Conservation (phyloP, 2,329 filamentous ascomycete species). For the Corynespora cassiicola region DNA sequence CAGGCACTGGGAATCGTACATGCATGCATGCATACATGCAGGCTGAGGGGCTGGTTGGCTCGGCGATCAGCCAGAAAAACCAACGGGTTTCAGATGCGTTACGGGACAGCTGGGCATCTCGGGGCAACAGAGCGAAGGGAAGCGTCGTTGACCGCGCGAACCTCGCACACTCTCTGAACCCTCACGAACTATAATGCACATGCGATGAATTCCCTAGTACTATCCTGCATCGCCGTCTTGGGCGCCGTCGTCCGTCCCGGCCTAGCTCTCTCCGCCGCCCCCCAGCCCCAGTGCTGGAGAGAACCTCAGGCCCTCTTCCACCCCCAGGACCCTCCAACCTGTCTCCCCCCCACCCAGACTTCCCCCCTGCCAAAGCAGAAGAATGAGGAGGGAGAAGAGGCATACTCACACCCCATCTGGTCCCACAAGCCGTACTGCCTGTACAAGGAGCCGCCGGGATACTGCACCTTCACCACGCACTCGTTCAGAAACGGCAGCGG, state of each 20-base stretch:
- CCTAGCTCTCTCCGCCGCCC: slow-evolving; percentile 5
- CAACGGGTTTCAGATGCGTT: slow-evolving; percentile 28
- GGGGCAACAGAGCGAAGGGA: slow-evolving; percentile 8
- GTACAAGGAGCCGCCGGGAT: slow-evolving; percentile 10
- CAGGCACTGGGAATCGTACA: too few relatives aligned
- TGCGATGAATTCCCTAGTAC: slow-evolving; percentile 18
- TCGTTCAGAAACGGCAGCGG: slow-evolving; percentile 18
- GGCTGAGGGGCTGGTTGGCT: too few relatives aligned
- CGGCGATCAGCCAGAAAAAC: too few relatives aligned
- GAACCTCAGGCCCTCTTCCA: slow-evolving; percentile 13
- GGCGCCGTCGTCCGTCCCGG: slow-evolving; percentile 7
- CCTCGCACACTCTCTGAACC: slow-evolving; percentile 6
- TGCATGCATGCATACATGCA: too few relatives aligned
- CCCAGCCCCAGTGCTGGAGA: slow-evolving; percentile 15
- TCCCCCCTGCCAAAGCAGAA: neutral
- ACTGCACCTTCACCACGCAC: slow-evolving; percentile 25
- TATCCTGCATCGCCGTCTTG: slow-evolving; percentile 9
- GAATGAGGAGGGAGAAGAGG: neutral
- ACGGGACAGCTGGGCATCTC: too few relatives aligned
- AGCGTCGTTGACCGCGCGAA: slow-evolving; percentile 8
- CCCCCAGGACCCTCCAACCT: slow-evolving; percentile 7
- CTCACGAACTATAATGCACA: slow-evolving; percentile 3
- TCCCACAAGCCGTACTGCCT: slow-evolving; percentile 21
- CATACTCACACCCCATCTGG: slow-evolving; percentile 15
- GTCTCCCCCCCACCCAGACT: slow-evolving; percentile 11